Conservation (phyloP, 441 rosid species). For the Croton setiger region DNA sequence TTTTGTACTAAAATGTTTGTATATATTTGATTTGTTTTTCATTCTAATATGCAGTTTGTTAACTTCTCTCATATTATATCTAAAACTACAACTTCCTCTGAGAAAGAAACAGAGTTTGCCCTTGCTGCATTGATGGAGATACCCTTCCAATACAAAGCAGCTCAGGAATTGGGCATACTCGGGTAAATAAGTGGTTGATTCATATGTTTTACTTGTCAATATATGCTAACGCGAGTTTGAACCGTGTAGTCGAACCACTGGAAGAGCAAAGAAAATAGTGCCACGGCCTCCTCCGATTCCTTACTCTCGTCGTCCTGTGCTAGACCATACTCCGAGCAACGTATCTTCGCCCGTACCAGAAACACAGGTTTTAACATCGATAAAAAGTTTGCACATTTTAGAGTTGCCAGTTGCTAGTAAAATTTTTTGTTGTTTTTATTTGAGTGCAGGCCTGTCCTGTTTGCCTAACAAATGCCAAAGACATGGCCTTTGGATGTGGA, state of each 20-base stretch:
- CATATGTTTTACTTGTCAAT: background rate
- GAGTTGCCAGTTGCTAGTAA: background rate
- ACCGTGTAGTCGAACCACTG: conserved; percentile 38
- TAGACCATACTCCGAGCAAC: conserved; percentile 28
- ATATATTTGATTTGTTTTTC: background rate
- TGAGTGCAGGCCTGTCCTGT: conserved; percentile 61
- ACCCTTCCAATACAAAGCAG: conserved; percentile 72
- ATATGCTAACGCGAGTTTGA: conserved; percentile 7
- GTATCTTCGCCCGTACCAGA: conserved; percentile 29
- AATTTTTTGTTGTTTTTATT: conserved; percentile 1
- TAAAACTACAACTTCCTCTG: conserved; percentile 31
- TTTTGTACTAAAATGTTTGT: background rate
- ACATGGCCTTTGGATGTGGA: conserved; percentile 74
- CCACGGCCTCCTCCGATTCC: conserved; percentile 74
- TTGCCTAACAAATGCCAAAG: conserved; percentile 59
- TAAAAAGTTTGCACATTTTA: no score
- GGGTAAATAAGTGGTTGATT: conserved; percentile 37
- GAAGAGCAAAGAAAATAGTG: conserved; percentile 43
- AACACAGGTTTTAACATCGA: conserved; percentile 39
- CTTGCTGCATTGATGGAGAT: conserved; percentile 94
- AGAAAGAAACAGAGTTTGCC: conserved; percentile 80
- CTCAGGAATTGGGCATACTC: conserved; percentile 43
- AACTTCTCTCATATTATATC: conserved; percentile 71
- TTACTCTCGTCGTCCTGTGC: conserved; percentile 25
- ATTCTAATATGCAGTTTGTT: conserved; percentile 53